phyloP scores from a whole-genome alignment of 108 stramenopile genomes.

The Skeletonema marinoi region DNA sequence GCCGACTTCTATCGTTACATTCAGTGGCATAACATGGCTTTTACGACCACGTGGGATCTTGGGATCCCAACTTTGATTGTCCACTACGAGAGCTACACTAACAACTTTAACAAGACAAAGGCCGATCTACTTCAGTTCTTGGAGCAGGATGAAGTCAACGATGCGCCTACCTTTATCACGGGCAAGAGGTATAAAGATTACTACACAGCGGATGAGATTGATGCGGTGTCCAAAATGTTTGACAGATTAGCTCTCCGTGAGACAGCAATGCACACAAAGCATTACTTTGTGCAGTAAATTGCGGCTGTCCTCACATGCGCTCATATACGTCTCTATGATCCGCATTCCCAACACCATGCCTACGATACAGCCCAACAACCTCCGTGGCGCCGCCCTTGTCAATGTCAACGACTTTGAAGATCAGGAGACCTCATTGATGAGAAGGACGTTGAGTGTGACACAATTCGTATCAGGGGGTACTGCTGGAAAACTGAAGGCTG shows the following conservation, averaged over 20 bases:
- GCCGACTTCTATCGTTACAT: slow-evolving; percentile 25
- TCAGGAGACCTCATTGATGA: too few species aligned
- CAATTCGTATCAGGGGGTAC: too few species aligned
- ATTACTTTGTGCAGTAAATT: too few species aligned
- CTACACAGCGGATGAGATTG: slow-evolving; percentile 10
- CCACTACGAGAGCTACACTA: slow-evolving; percentile 21
- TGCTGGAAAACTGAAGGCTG: too few species aligned
- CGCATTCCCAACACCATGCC: too few species aligned
- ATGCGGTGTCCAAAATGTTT: not conserved
- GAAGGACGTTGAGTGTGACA: too few species aligned
- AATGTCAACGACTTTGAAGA: too few species aligned
- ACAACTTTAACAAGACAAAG: slow-evolving; percentile 19
- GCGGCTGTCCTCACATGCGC: too few species aligned
- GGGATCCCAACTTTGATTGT: slow-evolving; percentile 1
- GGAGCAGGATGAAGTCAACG: not conserved
- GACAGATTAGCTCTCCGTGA: not conserved
- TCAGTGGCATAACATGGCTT: slow-evolving; percentile 23
- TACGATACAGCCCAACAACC: too few species aligned
- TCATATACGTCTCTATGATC: too few species aligned
- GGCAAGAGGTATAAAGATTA: slow-evolving; percentile 14
- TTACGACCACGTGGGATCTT: not conserved
- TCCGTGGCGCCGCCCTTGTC: too few species aligned
- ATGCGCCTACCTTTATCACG: slow-evolving; percentile 6
- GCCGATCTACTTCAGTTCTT: slow-evolving; percentile 26
- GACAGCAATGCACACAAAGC: slow-evolving; percentile 9